phyloP scores from a whole-genome alignment of 2,329 filamentous ascomycete species.

The Parasarocladium wereldwijsianum region DNA sequence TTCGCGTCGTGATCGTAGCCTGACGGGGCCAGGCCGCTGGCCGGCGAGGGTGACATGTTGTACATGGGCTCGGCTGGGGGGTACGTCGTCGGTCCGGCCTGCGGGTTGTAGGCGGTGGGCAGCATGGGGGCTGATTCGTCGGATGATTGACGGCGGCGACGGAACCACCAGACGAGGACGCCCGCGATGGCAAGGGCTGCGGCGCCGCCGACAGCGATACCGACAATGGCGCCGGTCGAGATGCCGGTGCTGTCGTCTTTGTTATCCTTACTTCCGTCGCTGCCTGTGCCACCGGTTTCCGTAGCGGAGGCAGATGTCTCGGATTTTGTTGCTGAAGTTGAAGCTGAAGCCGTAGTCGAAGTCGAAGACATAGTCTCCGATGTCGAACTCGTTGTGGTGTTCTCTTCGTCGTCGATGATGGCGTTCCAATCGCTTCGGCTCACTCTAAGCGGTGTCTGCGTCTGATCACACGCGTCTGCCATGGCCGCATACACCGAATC shows the following conservation, averaged over 20 bases:
- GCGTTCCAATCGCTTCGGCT: conserved; percentile 21
- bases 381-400: conserved; percentile 7
- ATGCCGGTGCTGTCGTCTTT: conserved; percentile 7
- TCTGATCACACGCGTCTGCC: conserved; percentile 22
- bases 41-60: background rate
- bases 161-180: conserved; percentile 13
- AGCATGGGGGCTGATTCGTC: conserved; percentile 19
- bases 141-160: conserved; percentile 12
- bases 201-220: conserved; percentile 17
- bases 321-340: conserved; percentile 9
- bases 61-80: conserved; percentile 1
- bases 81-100: conserved; percentile 8
- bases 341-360: conserved; percentile 8
- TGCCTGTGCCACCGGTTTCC: background rate
- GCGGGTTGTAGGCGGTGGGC: conserved; percentile 6
- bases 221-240: conserved; percentile 17
- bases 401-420: conserved; percentile 12
- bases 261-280: conserved; percentile 1
- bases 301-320: conserved; percentile 6
- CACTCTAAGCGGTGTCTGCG: conserved; percentile 23
- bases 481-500: conserved; percentile 19
- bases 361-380: conserved; percentile 8
- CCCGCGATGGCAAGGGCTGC: conserved; percentile 12
- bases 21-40: background rate
- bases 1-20: background rate